Evolutionary conservation across 495 filamentous ascomycete species (phyloP), one percentile per base, ranked within the genome.

Genomic region (Trichoderma erinaceum): DNA sequence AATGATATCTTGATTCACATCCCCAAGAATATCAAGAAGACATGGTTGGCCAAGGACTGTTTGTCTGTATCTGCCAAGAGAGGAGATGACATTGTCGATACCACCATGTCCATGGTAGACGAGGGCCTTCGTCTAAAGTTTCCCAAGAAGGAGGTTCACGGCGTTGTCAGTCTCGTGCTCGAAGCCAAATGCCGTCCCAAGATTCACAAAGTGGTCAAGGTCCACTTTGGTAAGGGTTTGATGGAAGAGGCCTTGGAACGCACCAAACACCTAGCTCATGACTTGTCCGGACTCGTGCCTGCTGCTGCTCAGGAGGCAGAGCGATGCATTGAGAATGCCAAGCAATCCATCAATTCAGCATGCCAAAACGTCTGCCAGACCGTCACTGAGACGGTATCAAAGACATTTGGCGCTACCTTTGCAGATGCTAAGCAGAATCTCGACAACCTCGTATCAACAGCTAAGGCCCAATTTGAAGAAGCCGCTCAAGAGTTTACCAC

Each of bases 91-190:
- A 69, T 71, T 11, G 70, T 83, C 64, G 75, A 76, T 68, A 78
- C 75, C 4, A 79, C 78, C 69, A 73, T 82, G 18, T 79, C 77
- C 7, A 75, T 75, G 10, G 70, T 78, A 41, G 77, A 81, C 32
- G 78, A 81, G 29, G 81, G 81, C 2, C 76, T 83, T 65, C 32
- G 81, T 29, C 75, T 82, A n/a, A 76, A 79, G 64, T 72, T 84
- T 43, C 68, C 68, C 23, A 65, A 71, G 12, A 77, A 75, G 35
- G 78, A 82, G 29, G 80, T 79, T 18, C 68, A 82, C 32, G 81
- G 78, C 41, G 69, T 76, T 32, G 61, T 84, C 25, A 78, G 77
- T 61, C 75, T 84, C 23, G 75, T 78, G 0, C 79, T 84, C 46
- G 75, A 77, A 58, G 82, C 79, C 3, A 79, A 72, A 23, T 75